Evolutionary conservation across 2,329 filamentous ascomycete genomes (phyloP), one percentile per base, ranked within the genome.

Genomic region (Penicillium expansum): DNA sequence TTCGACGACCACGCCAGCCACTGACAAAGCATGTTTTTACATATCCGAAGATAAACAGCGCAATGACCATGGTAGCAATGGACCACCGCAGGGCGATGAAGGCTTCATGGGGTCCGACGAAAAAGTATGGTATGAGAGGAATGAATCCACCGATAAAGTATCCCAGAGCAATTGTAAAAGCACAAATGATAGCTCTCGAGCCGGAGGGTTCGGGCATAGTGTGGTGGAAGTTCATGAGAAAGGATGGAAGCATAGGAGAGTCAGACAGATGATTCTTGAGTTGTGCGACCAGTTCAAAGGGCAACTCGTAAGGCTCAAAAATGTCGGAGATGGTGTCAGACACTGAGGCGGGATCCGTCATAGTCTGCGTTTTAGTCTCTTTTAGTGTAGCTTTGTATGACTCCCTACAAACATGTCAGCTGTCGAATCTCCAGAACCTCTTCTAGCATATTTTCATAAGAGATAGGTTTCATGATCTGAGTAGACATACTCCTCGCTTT

Each of bases 71-170:
- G 16, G 81, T 77, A n/a, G 74, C 78, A 51, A 83, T 80, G n/a
- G 78, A 81, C 65, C 75, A 76, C 58, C 76, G 77, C 42, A 87
- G 63, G 82, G 93, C 60, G 88, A 96, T 72, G 92, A 93, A 80
- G 80, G 89, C 60, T 91, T 97, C 73, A 87, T 92, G 43, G 79
- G 86, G 64, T 83, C 91, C 55, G 83, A 95, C 62, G 87, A 76
- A 76, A 60, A 84, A 83, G 65, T 83, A 83, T 0, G 82, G 82
- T 0, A 82, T 71, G 62, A 83, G 74, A 7, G 82, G 81, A 14
- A 79, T 71, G 42, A 79, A 76, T 2, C 77, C 77, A 51, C 77
- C 74, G 56, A 76, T 67, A 53, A 76, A 76, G 61, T 76, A 76
- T 10, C 73, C 73, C 22, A 76, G 33, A 10, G 73, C 74, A 44